Base-by-base conservation (phyloP, 169 alveolate genomes). In the Plasmodium berghei region DNA sequence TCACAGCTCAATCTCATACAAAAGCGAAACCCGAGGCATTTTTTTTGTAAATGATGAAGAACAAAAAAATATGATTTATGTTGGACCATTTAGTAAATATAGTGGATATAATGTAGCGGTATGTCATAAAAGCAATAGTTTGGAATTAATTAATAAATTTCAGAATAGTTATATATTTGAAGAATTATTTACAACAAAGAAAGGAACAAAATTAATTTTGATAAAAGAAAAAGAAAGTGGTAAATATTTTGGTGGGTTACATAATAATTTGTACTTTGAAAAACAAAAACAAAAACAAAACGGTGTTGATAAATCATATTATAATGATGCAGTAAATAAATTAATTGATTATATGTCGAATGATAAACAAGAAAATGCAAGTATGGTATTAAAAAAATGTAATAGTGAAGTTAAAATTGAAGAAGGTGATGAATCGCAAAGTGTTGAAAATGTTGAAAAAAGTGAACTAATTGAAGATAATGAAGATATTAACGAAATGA, bases 141-240 rank as follows among this genome's bases (percentile, higher is more conserved):
- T 75, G 2, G 88, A 75, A 48, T 22, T 75, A 42, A 20, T 40
- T 10, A 75, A 49, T 6, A 42, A 74, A 5, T 4, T 5, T 0
- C 62, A 10, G 6, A 45, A 74, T 24, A 75, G 63, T 28, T 75
- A 75, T 26, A 55, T 75, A 55, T 75, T 75, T 63, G 88, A 75
- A 75, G 88, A 75, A 61, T 61, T 75, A 54, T 75, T 48, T 22
- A 74, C 20, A 24, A 75, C 88, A 12, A 75, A 75, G 22, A 75
- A 75, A 10, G 88, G 88, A 63, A 75, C 88, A n/a, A 62, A 75
- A 20, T 26, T 75, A 49, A 74, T 75, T 55, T 18, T 75, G 1
- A 75, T 75, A 48, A 75, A 22, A 55, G 88, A 75, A 28, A 75
- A 62, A 49, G 74, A 75, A 24, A 62, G 75, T 46, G 88, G 88